These are phyloP conservation scores for Corymbia maculata DNA, from an alignment of 345 rosid genomes.

Conservation along the genomic window DNA sequence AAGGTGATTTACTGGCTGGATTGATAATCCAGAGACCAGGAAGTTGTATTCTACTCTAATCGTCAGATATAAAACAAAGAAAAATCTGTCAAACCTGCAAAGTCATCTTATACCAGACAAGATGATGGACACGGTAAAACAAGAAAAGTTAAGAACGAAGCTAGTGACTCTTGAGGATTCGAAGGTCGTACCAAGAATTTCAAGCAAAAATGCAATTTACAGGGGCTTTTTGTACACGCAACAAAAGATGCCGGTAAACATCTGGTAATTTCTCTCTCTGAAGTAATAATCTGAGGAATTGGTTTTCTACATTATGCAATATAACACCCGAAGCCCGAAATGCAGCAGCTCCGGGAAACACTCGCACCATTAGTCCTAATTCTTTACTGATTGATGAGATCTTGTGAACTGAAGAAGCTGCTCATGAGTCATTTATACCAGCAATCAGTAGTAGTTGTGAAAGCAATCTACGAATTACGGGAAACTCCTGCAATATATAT, in stretches of 20 bases:
- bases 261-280: not conserved
- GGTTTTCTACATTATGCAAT: not conserved
- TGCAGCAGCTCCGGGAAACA: not conserved
- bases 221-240: not conserved
- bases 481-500: not conserved
- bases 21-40: not conserved
- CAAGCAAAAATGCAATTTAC: not conserved
- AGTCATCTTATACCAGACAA: not conserved
- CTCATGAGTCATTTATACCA: not conserved
- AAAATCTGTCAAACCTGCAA: not conserved
- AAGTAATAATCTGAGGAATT: not conserved
- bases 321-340: not conserved
- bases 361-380: not conserved
- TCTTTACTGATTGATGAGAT: not conserved
- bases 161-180: not conserved
- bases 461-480: not conserved
- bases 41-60: not conserved
- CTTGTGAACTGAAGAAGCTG: not conserved
- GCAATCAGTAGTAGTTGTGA: not conserved
- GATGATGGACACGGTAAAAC: not conserved
- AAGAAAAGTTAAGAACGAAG: not conserved
- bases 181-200: not conserved
- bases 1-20: not conserved
- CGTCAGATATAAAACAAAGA: not conserved
- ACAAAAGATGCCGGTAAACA: not conserved